These are phyloP conservation scores for Psilocybe azurescens DNA, from an alignment of 768 basidiomycete species.

Conservation along the genomic window DNA sequence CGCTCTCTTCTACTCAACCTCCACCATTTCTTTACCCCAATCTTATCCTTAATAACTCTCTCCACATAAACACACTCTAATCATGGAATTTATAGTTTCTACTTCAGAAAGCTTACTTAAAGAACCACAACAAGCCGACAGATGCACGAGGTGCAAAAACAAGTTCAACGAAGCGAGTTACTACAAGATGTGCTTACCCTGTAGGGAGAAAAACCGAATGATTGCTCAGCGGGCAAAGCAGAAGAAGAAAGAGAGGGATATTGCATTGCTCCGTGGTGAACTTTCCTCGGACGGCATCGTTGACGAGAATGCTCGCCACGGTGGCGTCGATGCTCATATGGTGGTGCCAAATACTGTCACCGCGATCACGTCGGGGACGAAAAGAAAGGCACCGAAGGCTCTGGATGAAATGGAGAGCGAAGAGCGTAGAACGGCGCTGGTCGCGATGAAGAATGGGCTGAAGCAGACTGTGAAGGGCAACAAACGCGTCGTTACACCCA, in stretches of 20 bases:
- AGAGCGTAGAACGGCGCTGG: slow-evolving; percentile 20
- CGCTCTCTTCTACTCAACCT: no score
- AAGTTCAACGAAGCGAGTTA: no score
- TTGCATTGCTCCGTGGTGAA: neutral
- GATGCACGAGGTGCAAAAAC: no score
- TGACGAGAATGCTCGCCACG: neutral
- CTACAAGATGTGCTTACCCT: no score
- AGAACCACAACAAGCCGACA: no score
- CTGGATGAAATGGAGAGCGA: slow-evolving; percentile 24
- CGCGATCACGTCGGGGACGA: neutral
- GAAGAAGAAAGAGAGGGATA: neutral
- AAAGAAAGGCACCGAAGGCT: slow-evolving; percentile 15
- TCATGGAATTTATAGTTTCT: no score
- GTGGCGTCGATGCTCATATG: neutral
- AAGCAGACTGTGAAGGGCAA: slow-evolving; percentile 11
- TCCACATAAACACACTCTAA: no score
- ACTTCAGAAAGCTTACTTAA: no score
- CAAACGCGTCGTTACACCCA: neutral
- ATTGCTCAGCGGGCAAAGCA: neutral
- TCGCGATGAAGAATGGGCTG: slow-evolving; percentile 27
- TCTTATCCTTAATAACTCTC: no score
- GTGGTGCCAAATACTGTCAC: no score
- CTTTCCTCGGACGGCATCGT: neutral
- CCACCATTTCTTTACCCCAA: no score
- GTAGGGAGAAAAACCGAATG: no score